Conservation (phyloP, 169 alveolate species). For the Hepatocystis sp. region DNA sequence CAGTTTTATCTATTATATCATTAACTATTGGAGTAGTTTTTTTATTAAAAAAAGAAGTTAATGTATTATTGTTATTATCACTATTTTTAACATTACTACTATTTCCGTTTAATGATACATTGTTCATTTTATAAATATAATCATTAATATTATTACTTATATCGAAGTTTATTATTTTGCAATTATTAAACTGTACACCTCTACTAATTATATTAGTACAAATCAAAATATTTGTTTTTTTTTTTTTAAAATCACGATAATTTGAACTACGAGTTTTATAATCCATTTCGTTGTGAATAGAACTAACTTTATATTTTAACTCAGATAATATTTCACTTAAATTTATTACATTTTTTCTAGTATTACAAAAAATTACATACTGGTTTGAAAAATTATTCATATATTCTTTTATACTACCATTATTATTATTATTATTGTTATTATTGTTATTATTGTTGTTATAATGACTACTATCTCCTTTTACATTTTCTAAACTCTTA, state of each 20-base stretch:
- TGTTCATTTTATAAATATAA: slow-evolving; percentile 57
- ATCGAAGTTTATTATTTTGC: slow-evolving; percentile 59
- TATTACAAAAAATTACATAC: slow-evolving; percentile 73
- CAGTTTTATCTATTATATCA: slow-evolving; percentile 62
- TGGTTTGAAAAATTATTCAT: slow-evolving; percentile 5
- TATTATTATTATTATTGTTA: neutral
- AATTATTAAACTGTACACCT: slow-evolving; percentile 57
- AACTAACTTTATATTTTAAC: slow-evolving; percentile 59
- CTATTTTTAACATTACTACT: neutral
- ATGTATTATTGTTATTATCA: slow-evolving; percentile 24
- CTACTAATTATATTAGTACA: slow-evolving; percentile 75
- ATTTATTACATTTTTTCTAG: slow-evolving; percentile 67
- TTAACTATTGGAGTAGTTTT: slow-evolving; percentile 40
- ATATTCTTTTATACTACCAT: neutral
- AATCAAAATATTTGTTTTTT: slow-evolving; percentile 34
- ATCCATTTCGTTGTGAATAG: slow-evolving; percentile 69
- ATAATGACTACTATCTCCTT: neutral
- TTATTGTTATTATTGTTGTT: neutral
- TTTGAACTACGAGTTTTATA: slow-evolving; percentile 54
- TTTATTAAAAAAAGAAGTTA: slow-evolving; percentile 69
- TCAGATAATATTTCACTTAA: slow-evolving; percentile 23
- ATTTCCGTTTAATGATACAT: neutral
- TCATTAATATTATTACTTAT: slow-evolving; percentile 74
- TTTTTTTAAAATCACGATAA: slow-evolving; percentile 53
- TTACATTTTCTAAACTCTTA: slow-evolving; percentile 5